Base-by-base conservation (phyloP, 441 rosid genomes). In the Gossypium gossypioides region DNA sequence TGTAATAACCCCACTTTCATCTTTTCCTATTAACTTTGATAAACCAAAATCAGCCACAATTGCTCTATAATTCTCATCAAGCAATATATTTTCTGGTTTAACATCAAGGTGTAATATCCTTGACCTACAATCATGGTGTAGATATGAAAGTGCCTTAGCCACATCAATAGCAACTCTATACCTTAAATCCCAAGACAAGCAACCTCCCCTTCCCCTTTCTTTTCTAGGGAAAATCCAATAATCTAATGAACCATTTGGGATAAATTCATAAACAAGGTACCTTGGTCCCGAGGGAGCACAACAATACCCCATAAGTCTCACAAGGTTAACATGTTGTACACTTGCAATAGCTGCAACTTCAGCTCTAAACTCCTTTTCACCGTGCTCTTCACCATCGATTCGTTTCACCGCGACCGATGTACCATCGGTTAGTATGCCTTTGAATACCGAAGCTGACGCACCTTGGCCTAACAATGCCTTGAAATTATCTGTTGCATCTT, bases 331-430 rank as follows among this genome's bases (percentile, higher is more conserved):
- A 68, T 92, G 98, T 57, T 90, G 96, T 2, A 89, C 96, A 21
- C 96, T 86, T 8, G 93, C 96, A 19, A 92, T 90, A 0, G 97
- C 96, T 0, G 96, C 84, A 22, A 92, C 96, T 73, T 92, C 95
- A 0, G 93, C 82, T 63, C 81, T 77, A 71, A 91, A 91, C 51
- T 91, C 93, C 70, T 80, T 90, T 63, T 88, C 93, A 3, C 98
- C 92, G 9, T 74, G 85, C 63, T 86, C 95, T 71, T 91, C 90
- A 3, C 87, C 86, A 3, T 82, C 86, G 34, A 92, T 88, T 52
- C 86, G 74, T 48, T 91, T 92, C n/a, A 90, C 96, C 0, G 98
- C 96, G 0, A 92, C 91, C 4, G 80, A 68, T 0, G 91, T 84
- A 15, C 96, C 96, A 44, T 92, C 95, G 4, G 27, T 82, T 0